Base-by-base conservation (phyloP, 164 flowering plant genomes). In the Macadamia tetraphylla region DNA sequence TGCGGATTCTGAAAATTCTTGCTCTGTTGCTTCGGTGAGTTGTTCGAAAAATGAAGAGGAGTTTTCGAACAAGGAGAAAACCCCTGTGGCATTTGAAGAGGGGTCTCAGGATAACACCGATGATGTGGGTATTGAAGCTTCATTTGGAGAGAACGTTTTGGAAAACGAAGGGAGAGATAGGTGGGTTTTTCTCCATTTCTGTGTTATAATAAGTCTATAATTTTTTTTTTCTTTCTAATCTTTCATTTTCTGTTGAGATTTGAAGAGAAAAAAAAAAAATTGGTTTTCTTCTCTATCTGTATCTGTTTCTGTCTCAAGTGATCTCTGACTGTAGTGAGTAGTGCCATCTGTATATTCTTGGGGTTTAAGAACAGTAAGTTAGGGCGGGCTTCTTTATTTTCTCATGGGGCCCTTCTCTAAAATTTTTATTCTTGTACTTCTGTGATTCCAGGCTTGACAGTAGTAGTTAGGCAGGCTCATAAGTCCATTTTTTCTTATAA, bases 91-190 rank as follows among this genome's bases (percentile, higher is more conserved):
- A 1, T 67, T 60, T 48, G 78, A 58, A n/a, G 44, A 30, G 35
- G 70, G 58, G 3, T 43, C 32, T n/a, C 46, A 23, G 30, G 73
- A 74, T 14, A 74, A 66, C 31, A 17, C 29, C 8, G 43, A 52
- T 46, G 83, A 71, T 68, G 30, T 69, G 42, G 83, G 69, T 29
- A 42, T 71, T 48, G 96, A 85, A 70, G 86, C 77, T 29, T 85
- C 83, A 17, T 85, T 77, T 71, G 94, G 88, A 31, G 94, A 89
- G 64, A 89, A 91, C 58, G 62, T 74, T 76, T 69, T 81, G 74
- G 95, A 87, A 31, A 72, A 73, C 52, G 90, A 88, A 58, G 77
- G 68, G 35, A 80, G 85, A 68, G 94, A 80, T 6, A 87, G 97
- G 97, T 91, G 81, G 67, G 75, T 66, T 66, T 67, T 60, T 18